phyloP scores from a whole-genome alignment of 2,329 filamentous ascomycete genomes.

The Aureobasidium namibiae region DNA sequence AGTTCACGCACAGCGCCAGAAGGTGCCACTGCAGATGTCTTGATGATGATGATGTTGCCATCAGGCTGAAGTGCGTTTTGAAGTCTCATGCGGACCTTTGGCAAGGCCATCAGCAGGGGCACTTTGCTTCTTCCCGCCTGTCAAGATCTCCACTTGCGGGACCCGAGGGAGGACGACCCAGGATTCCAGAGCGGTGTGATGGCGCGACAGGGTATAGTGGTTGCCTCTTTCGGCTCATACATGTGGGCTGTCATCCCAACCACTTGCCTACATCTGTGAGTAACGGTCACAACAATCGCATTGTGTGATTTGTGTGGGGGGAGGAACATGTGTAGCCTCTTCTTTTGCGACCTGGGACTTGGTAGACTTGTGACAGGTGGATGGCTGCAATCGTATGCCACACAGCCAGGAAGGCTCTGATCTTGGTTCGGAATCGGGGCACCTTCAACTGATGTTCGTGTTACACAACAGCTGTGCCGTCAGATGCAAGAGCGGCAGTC shows the following conservation, averaged over 20 bases:
- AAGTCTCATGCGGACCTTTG: background rate
- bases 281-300: background rate
- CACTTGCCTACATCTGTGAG: background rate
- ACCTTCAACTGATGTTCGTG: background rate
- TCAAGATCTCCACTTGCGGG: background rate
- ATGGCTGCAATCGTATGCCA: background rate
- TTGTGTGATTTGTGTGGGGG: background rate
- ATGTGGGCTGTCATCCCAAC: background rate
- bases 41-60: background rate
- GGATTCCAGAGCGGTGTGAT: slow-evolving; percentile 1
- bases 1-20: background rate
- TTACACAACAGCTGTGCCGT: slow-evolving; percentile 3
- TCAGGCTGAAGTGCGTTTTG: background rate
- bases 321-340: background rate
- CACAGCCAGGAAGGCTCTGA: background rate
- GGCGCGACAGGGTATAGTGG: background rate
- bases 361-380: background rate
- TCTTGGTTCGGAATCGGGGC: slow-evolving; percentile 8
- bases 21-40: background rate
- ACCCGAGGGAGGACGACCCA: background rate
- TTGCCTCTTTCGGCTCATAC: background rate
- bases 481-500: background rate
- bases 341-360: background rate
- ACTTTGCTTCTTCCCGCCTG: background rate
- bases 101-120: background rate